These are phyloP conservation scores for Talaromyces pinophilus DNA, from an alignment of 2,329 filamentous ascomycete genomes.

Conservation along the genomic window DNA sequence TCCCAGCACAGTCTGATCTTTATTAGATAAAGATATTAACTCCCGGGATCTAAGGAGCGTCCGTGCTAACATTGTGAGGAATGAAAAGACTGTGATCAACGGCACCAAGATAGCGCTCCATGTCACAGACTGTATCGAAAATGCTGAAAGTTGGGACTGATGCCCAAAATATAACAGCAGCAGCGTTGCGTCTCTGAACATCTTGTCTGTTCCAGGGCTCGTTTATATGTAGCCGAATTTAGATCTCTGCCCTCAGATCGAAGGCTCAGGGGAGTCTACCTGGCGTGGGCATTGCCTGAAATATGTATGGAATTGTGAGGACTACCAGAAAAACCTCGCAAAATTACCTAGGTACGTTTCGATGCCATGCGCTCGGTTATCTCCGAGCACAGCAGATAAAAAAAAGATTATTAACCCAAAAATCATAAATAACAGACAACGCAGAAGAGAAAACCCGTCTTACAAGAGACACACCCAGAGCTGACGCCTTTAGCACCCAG, in stretches of 20 bases:
- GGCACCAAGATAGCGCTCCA: neutral
- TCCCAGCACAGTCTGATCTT: conserved; percentile 1
- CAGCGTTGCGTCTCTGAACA: neutral
- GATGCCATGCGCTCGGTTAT: neutral
- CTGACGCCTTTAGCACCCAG: neutral
- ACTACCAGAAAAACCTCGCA: neutral
- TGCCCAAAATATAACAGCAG: neutral
- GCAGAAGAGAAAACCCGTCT: neutral
- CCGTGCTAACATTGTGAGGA: neutral
- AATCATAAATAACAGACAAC: neutral
- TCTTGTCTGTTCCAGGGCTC: neutral
- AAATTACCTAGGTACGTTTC: neutral
- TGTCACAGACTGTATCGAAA: neutral
- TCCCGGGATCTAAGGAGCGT: neutral
- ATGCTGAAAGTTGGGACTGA: neutral
- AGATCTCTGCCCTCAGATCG: neutral
- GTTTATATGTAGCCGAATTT: neutral
- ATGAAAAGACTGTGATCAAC: neutral
- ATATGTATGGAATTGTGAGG: neutral
- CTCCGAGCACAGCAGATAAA: neutral
- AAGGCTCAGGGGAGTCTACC: neutral
- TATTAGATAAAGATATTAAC: neutral
- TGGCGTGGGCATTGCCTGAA: neutral
- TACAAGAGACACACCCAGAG: neutral
- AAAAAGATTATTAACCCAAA: neutral